Evolutionary conservation across 2,329 filamentous ascomycete species (phyloP), one percentile per base, ranked within the genome.

Genomic region (Aspergillus sp.): DNA sequence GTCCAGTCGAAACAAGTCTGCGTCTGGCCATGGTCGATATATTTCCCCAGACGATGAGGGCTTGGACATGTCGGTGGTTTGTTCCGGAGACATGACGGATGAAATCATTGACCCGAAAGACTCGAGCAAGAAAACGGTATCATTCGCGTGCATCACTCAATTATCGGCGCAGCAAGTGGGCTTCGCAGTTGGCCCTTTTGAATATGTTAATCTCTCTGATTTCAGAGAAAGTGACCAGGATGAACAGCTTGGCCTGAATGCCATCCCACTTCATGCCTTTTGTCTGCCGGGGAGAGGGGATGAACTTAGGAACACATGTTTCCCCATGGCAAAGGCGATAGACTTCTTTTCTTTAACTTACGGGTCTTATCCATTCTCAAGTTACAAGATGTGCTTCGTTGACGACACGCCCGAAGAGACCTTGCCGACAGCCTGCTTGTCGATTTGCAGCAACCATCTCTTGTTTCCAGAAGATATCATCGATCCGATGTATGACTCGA

Each of bases 101-200:
- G 94, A 98, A 74, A 85, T 88, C 46, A 81, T 89, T 32, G 90
- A 96, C 68, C 85, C 88, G 12, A 84, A 85, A 26, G 90, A 98
- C 67, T 83, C 90, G 56, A 87, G 86, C 24, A 92, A 92, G 72
- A 97, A 96, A 76, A 92, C 91, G 2, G 90, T 95, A 72, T 91
- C 89, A 0, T 99, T 98, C 71, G 86, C 87, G 57, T 89, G 90
- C 53, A 84, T 85, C 60, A 87, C 88, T 62, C 87, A 90, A 54
- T 86, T 95, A 9, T 88, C 92, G 1, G 89, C 94, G 1, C 90
- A 93, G 63, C 94, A 98, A 72, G 88, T 99, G 64, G 94, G 93
- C 4, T 96, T 99, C 74, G 91, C 92, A 2, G 86, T 98, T 57
- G 95, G 96, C 0, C 95, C 96, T 0, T 99, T 99, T 72, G 92